Percentiles rank a stretch among this genome's conserved stretches.
phyloP scores from a whole-genome alignment of 805 yeast genomes.

The Candida methanosorbosa region DNA sequence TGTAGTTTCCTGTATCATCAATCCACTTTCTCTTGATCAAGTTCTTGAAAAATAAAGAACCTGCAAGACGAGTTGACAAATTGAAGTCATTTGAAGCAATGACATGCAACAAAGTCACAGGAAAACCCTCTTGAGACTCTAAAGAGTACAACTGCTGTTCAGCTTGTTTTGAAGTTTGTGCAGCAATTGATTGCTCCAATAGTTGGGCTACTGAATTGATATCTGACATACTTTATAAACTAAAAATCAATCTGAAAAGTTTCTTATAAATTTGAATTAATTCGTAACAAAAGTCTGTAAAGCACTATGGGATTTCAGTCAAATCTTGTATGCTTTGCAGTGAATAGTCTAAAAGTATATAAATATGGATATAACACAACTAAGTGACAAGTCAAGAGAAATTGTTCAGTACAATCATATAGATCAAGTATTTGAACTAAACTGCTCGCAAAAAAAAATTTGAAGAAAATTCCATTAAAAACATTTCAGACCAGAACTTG shows the following conservation, averaged over 20 bases:
- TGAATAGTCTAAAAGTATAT: too few species aligned
- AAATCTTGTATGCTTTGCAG: too few species aligned
- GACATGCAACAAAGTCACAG: constrained; percentile 65
- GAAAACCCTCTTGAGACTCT: constrained; percentile 67
- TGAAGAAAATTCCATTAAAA: too few species aligned
- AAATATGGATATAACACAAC: too few species aligned
- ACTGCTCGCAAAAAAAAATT: too few species aligned
- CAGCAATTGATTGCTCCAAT: constrained; percentile 56
- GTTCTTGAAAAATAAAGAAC: constrained; percentile 85
- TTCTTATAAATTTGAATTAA: too few species aligned
- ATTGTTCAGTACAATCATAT: too few species aligned
- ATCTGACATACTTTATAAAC: constrained; percentile 26
- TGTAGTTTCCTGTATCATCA: constrained; percentile 78
- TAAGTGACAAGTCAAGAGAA: too few species aligned
- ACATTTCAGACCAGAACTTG: too few species aligned
- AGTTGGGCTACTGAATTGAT: constrained; percentile 44
- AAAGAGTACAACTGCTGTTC: constrained; percentile 55
- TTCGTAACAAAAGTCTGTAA: too few species aligned
- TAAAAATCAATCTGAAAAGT: neutral
- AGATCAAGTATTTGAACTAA: too few species aligned
- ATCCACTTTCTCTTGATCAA: constrained; percentile 80
- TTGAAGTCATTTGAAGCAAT: constrained; percentile 55
- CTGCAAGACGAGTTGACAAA: constrained; percentile 67
- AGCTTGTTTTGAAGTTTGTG: constrained; percentile 55
- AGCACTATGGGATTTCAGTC: too few species aligned